phyloP scores from a whole-genome alignment of 495 filamentous ascomycete genomes.

The Lineolata rhizophorae region DNA sequence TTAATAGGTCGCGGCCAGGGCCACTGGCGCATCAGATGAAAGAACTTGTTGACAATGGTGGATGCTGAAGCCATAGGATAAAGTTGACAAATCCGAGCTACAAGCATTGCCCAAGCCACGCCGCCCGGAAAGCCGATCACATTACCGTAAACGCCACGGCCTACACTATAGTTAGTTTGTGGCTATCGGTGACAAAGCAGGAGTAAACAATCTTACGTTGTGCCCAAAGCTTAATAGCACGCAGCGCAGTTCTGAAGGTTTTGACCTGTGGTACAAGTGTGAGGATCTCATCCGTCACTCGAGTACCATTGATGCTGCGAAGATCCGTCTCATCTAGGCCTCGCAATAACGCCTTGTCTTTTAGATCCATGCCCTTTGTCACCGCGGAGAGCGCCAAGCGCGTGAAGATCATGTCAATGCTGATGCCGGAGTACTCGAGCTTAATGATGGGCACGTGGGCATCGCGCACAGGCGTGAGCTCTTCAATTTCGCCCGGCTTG shows the following conservation, averaged over 20 bases:
- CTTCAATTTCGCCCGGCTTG: constrained; percentile 50
- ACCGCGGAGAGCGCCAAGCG: constrained; percentile 49
- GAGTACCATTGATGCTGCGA: constrained; percentile 75
- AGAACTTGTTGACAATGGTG: constrained; percentile 78
- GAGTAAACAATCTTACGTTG: constrained; percentile 34
- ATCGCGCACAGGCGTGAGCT: constrained; percentile 69
- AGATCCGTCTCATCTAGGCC: constrained; percentile 72
- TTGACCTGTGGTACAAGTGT: constrained; percentile 70
- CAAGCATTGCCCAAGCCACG: constrained; percentile 94
- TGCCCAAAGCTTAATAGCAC: constrained; percentile 91
- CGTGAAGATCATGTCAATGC: constrained; percentile 87
- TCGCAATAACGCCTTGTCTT: constrained; percentile 62
- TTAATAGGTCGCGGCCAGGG: constrained; percentile 82
- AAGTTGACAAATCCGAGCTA: constrained; percentile 88
- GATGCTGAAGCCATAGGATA: constrained; percentile 82
- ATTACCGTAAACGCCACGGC: constrained; percentile 77
- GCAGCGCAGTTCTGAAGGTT: constrained; percentile 67
- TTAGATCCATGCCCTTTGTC: constrained; percentile 47
- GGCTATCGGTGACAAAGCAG: not conserved
- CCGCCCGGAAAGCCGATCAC: constrained; percentile 92
- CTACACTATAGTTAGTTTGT: constrained; percentile 15
- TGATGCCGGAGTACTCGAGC: constrained; percentile 70
- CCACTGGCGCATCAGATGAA: constrained; percentile 76
- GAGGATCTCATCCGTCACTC: constrained; percentile 82
- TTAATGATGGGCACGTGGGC: constrained; percentile 94